Evolutionary conservation across 257 asterid genomes (phyloP).

Genomic region (Przewalskia tangutica): DNA sequence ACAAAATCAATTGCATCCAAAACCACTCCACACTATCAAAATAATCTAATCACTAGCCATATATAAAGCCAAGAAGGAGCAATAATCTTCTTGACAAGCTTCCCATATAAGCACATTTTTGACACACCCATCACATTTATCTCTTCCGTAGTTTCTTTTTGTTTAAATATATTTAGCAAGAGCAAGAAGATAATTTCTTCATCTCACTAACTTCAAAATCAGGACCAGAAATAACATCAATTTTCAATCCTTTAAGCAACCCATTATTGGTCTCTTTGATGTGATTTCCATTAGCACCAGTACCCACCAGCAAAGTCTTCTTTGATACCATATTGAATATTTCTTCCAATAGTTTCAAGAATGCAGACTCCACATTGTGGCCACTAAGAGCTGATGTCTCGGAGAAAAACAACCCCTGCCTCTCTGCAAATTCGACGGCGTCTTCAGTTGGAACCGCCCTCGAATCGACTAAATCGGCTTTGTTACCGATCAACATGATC

Average conservation of each 20-base stretch:
- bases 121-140: not conserved
- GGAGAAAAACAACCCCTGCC: constrained; percentile 58
- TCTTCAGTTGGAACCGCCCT: constrained; percentile 67
- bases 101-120: not conserved
- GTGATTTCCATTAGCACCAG: constrained; percentile 38
- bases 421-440: constrained; percentile 64
- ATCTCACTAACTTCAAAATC: constrained; percentile 69
- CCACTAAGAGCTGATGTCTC: constrained; percentile 69
- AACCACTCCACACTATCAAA: not conserved
- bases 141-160: not conserved
- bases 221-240: constrained; percentile 26
- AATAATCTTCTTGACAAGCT: not conserved
- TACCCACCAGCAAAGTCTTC: constrained; percentile 42
- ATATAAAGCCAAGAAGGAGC: not conserved
- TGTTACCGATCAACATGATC: constrained; percentile 65
- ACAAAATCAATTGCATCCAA: not conserved
- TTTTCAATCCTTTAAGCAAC: constrained; percentile 35
- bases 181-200: constrained; percentile 57
- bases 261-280: constrained; percentile 9
- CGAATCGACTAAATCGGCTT: constrained; percentile 58
- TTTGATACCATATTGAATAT: constrained; percentile 49
- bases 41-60: not conserved
- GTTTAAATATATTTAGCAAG: constrained; percentile 31
- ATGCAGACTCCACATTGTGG: constrained; percentile 61
- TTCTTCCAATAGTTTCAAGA: constrained; percentile 46